Evolutionary conservation across 139 green algal genomes (phyloP).

Genomic region (Chlorella sp.): DNA sequence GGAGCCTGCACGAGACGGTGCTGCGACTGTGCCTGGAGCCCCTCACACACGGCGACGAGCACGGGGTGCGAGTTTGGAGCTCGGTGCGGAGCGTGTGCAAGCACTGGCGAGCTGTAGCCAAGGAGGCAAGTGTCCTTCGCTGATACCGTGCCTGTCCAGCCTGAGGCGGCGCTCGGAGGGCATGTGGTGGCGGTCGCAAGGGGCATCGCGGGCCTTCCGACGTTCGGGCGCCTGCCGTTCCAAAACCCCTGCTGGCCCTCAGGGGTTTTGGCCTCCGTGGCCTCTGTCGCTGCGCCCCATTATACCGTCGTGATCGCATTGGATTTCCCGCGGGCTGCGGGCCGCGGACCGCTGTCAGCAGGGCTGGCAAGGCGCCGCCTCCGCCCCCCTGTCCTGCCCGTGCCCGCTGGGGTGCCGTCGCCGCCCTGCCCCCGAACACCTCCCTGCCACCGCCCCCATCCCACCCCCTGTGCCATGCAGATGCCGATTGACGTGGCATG

Average conservation of each 20-base stretch:
- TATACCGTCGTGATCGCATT: too few species aligned
- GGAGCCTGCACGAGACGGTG: neutral
- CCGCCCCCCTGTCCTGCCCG: neutral
- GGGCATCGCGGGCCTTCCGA: too few species aligned
- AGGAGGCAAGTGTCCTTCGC: neutral
- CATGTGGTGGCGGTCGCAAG: too few species aligned
- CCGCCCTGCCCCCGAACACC: neutral
- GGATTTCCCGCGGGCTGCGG: too few species aligned
- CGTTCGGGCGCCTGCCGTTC: too few species aligned
- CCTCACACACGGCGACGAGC: too few species aligned
- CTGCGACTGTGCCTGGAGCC: neutral
- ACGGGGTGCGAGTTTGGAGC: neutral
- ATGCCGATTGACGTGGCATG: slow-evolving; percentile 15
- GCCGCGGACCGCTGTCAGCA: too few species aligned
- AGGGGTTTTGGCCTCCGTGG: too few species aligned
- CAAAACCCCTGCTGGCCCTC: too few species aligned
- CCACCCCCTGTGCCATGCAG: neutral
- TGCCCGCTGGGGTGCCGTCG: neutral
- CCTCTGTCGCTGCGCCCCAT: too few species aligned
- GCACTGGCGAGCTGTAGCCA: neutral
- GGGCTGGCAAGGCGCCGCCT: neutral
- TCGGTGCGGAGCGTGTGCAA: neutral
- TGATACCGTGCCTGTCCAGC: too few species aligned
- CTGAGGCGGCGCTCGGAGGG: too few species aligned
- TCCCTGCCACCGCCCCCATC: neutral